Evolutionary conservation across 129 eudicot species (phyloP).

Genomic region (Chrysanthemum lavandulifolium): DNA sequence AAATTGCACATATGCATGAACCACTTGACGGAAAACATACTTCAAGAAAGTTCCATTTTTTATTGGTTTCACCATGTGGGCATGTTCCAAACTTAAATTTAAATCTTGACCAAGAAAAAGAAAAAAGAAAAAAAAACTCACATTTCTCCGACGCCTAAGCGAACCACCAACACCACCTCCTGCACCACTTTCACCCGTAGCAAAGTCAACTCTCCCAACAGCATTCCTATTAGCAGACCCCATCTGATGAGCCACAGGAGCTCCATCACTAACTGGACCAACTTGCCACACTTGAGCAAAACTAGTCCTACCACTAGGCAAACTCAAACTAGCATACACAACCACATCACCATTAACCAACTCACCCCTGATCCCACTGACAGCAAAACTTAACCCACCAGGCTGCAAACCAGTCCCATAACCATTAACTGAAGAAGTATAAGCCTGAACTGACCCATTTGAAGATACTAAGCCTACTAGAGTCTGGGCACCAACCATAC

Average conservation of each 20-base stretch:
- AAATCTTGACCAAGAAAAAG: background rate
- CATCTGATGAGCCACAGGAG: constrained; percentile 39
- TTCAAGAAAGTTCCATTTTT: background rate
- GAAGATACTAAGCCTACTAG: constrained; percentile 56
- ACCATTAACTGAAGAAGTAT: constrained; percentile 45
- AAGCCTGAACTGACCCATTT: constrained; percentile 40
- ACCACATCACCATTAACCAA: constrained; percentile 39
- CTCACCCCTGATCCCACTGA: constrained; percentile 42
- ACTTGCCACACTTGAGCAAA: constrained; percentile 81
- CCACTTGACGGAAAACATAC: too few relatives aligned
- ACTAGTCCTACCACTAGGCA: constrained; percentile 49
- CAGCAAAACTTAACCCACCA: constrained; percentile 51
- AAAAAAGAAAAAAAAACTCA: constrained; percentile 33
- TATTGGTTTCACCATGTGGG: background rate
- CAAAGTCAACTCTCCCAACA: constrained; percentile 57
- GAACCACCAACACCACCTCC: constrained; percentile 43
- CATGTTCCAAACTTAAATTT: background rate
- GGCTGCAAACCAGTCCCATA: constrained; percentile 29
- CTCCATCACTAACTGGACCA: constrained; percentile 44
- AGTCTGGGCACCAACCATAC: constrained; percentile 66
- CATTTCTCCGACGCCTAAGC: constrained; percentile 52
- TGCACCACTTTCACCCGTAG: constrained; percentile 33
- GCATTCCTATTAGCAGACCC: constrained; percentile 39
- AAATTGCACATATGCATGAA: too few relatives aligned
- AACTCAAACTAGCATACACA: constrained; percentile 56